phyloP scores from a whole-genome alignment of 2,329 filamentous ascomycete species.

The Epichloe coenophiala region DNA sequence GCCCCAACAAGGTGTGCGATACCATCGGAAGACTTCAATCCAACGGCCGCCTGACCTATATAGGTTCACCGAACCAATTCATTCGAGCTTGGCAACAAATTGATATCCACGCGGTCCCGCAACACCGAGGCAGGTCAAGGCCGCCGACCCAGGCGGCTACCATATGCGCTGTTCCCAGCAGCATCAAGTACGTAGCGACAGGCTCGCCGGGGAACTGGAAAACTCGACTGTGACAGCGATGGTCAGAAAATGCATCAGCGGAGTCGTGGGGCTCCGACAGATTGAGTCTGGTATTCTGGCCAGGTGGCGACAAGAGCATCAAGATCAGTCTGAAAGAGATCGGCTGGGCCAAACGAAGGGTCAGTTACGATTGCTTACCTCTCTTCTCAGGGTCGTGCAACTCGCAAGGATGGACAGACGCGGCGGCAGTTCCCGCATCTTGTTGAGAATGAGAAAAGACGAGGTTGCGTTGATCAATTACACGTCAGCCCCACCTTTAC shows the following conservation, averaged over 20 bases:
- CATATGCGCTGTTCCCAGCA: constrained; percentile 9
- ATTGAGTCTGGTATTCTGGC: constrained; percentile 12
- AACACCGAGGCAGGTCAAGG: too few relatives aligned
- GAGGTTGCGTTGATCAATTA: neutral
- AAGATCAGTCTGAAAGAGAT: constrained; percentile 5
- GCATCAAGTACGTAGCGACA: constrained; percentile 5
- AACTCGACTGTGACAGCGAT: constrained; percentile 8
- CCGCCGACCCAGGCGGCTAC: too few relatives aligned
- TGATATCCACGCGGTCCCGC: too few relatives aligned
- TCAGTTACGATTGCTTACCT: too few relatives aligned
- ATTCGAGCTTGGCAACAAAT: constrained; percentile 10
- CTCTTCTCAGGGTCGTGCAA: too few relatives aligned
- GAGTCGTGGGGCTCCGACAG: constrained; percentile 7
- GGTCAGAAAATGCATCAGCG: constrained; percentile 8
- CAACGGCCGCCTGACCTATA: neutral
- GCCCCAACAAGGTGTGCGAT: too few relatives aligned
- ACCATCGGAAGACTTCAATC: too few relatives aligned
- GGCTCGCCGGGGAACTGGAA: constrained; percentile 4
- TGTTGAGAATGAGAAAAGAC: neutral
- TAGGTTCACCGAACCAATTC: constrained; percentile 8
- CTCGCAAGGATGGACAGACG: too few relatives aligned
- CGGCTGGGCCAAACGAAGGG: too few relatives aligned
- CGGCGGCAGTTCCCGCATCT: neutral
- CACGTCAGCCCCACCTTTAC: neutral
- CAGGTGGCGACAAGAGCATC: constrained; percentile 7